Percentiles rank a stretch among this genome's conserved stretches.
Conservation (phyloP, 495 filamentous ascomycete species). For the Hypoxylon fuscum region DNA sequence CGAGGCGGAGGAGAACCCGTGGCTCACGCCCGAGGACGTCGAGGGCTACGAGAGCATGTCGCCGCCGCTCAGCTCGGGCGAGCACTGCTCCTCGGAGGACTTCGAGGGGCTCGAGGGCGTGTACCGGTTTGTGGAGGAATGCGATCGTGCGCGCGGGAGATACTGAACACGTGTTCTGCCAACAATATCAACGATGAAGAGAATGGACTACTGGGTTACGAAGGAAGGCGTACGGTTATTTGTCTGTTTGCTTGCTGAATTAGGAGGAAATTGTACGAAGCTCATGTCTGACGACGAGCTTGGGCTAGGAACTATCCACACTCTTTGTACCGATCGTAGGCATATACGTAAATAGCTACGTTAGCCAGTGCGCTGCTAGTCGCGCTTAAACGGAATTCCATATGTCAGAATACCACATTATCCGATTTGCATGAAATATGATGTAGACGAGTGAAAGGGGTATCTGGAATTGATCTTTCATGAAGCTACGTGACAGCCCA, state of each 20-base stretch:
- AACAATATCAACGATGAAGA: too few relatives aligned
- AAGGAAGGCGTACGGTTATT: conserved; percentile 17
- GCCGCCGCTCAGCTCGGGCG: conserved; percentile 50
- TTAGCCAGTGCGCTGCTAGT: conserved; percentile 13
- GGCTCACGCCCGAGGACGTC: conserved; percentile 51
- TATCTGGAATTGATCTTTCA: conserved; percentile 27
- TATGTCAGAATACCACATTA: conserved; percentile 24
- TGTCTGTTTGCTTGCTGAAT: too few relatives aligned
- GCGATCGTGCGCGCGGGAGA: conserved; percentile 67
- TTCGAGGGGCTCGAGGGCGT: conserved; percentile 89
- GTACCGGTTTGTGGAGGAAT: conserved; percentile 86
- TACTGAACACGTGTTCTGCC: conserved; percentile 23
- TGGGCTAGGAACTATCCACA: conserved; percentile 35
- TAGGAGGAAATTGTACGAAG: conserved; percentile 6
- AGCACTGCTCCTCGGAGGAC: conserved; percentile 58
- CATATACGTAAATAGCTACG: conserved; percentile 23
- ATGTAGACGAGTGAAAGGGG: conserved; percentile 5
- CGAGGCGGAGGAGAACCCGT: conserved; percentile 56
- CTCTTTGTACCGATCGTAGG: conserved; percentile 36
- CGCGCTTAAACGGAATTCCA: conserved; percentile 25
- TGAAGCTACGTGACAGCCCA: too few relatives aligned
- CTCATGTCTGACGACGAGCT: conserved; percentile 8
- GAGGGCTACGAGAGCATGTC: conserved; percentile 63
- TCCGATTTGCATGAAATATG: neutral
- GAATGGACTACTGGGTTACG: conserved; percentile 11